A percentile compares a stretch with the other conserved stretches of the same genome.
Evolutionary conservation across 352 stramenopile genomes (phyloP).

Genomic region (Aphanomyces stellatus): DNA sequence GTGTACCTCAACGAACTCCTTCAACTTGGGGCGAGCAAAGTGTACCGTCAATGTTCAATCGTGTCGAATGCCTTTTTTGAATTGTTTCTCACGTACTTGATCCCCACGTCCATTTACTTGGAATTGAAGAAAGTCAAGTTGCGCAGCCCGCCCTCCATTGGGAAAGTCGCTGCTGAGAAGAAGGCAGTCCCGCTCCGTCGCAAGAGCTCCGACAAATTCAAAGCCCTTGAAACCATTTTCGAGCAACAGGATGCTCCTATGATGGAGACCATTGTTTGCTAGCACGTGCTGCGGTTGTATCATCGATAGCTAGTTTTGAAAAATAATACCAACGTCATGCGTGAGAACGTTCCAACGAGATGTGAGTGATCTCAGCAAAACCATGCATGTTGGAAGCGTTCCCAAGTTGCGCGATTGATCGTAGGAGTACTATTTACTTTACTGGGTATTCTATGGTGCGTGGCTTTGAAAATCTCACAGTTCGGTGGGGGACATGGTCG

Average conservation of each 20-base stretch:
- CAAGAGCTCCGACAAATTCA: neutral
- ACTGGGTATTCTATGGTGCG: no score
- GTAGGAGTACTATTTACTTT: no score
- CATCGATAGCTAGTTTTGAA: no score
- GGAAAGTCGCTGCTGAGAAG: neutral
- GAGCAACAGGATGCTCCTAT: slow-evolving; percentile 3
- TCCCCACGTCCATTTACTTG: neutral
- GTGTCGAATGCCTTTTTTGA: neutral
- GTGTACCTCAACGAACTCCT: slow-evolving; percentile 1
- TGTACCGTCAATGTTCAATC: neutral
- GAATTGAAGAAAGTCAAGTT: slow-evolving; percentile 11
- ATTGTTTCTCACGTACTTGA: slow-evolving; percentile 2
- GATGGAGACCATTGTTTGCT: neutral
- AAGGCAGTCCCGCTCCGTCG: neutral
- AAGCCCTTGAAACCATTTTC: slow-evolving; percentile 10
- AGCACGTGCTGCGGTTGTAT: no score
- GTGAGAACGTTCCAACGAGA: no score
- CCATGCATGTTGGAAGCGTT: no score
- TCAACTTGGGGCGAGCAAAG: slow-evolving; percentile 1
- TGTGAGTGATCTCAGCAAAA: no score
- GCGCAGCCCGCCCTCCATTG: neutral
- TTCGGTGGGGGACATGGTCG: no score
- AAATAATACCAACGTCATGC: no score
- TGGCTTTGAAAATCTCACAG: no score
- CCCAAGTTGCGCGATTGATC: no score